phyloP scores from a whole-genome alignment of 2,329 filamentous ascomycete species.

The Colletotrichum costaricense region DNA sequence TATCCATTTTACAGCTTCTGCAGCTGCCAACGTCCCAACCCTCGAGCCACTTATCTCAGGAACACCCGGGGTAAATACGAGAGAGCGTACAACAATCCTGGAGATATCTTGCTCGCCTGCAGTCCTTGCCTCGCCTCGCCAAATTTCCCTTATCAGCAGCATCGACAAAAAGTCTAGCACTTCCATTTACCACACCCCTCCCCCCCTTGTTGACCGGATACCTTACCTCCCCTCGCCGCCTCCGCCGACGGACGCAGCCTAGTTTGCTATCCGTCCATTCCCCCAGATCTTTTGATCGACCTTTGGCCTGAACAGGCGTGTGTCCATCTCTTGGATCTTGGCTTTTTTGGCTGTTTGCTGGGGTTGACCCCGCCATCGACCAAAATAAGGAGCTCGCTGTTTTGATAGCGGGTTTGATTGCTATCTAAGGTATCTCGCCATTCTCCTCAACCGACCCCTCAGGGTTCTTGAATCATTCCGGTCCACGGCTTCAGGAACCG shows the following conservation, averaged over 20 bases:
- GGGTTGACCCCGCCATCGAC: slow-evolving; percentile 32
- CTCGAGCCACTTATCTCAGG: slow-evolving; percentile 29
- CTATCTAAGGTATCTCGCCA: slow-evolving; percentile 33
- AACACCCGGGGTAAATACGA: slow-evolving; percentile 22
- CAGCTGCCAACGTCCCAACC: slow-evolving; percentile 28
- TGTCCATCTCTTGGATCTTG: slow-evolving; percentile 22
- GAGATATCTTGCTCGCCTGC: slow-evolving; percentile 17
- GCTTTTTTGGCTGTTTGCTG: slow-evolving; percentile 22
- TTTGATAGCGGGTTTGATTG: slow-evolving; percentile 28
- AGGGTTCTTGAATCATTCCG: slow-evolving; percentile 34
- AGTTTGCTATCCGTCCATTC: slow-evolving; percentile 26
- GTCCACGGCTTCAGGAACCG: slow-evolving; percentile 2
- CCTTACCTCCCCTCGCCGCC: slow-evolving; percentile 22
- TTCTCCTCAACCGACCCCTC: slow-evolving; percentile 32
- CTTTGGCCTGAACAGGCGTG: slow-evolving; percentile 13
- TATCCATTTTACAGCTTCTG: slow-evolving; percentile 25
- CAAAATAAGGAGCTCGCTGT: slow-evolving; percentile 31
- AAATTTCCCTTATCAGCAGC: slow-evolving; percentile 32
- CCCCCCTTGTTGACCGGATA: slow-evolving; percentile 2
- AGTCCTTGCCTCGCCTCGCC: not conserved
- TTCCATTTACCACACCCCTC: slow-evolving; percentile 4
- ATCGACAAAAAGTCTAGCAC: slow-evolving; percentile 1
- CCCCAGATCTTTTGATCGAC: slow-evolving; percentile 36
- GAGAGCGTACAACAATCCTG: slow-evolving; percentile 22
- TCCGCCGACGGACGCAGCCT: slow-evolving; percentile 33